Evolutionary conservation across 2,329 filamentous ascomycete species (phyloP).

Genomic region (Colletotrichum spaethianum): DNA sequence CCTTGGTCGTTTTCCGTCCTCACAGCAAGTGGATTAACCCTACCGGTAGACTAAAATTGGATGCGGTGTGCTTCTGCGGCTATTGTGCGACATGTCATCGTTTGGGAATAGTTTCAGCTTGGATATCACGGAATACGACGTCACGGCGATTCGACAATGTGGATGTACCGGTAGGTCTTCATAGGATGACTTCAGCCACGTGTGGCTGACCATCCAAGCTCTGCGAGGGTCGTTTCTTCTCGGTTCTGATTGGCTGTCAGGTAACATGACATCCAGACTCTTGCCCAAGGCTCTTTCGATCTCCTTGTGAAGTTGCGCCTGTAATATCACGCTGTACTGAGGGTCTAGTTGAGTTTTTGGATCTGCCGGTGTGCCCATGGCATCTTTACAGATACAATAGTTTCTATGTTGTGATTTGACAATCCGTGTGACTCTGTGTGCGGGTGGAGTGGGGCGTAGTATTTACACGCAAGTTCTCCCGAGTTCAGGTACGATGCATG

Average conservation of each 20-base stretch:
- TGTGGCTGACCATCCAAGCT: slow-evolving; percentile 4
- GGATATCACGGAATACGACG: slow-evolving; percentile 18
- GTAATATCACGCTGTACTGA: not conserved
- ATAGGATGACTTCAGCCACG: slow-evolving; percentile 23
- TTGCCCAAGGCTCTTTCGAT: not conserved
- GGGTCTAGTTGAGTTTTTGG: not conserved
- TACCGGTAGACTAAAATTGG: not conserved
- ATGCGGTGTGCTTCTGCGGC: slow-evolving; percentile 15
- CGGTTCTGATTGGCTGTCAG: not conserved
- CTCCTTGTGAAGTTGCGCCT: not conserved
- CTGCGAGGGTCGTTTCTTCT: not conserved
- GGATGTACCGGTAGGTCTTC: not conserved
- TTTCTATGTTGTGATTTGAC: too few species aligned
- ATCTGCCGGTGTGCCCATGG: not conserved
- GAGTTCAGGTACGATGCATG: too few species aligned
- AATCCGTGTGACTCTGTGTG: too few species aligned
- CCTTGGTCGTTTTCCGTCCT: not conserved
- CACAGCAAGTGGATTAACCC: too few species aligned
- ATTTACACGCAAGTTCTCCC: too few species aligned
- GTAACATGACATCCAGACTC: not conserved
- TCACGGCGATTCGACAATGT: slow-evolving; percentile 13
- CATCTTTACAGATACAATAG: too few species aligned
- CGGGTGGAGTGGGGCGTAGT: too few species aligned
- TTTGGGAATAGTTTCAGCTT: slow-evolving; percentile 40
- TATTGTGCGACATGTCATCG: slow-evolving; percentile 36